Evolutionary conservation across 257 asterid species (phyloP), one percentile per base, ranked within the genome.

Genomic region (Parsonsia alboflavescens): DNA sequence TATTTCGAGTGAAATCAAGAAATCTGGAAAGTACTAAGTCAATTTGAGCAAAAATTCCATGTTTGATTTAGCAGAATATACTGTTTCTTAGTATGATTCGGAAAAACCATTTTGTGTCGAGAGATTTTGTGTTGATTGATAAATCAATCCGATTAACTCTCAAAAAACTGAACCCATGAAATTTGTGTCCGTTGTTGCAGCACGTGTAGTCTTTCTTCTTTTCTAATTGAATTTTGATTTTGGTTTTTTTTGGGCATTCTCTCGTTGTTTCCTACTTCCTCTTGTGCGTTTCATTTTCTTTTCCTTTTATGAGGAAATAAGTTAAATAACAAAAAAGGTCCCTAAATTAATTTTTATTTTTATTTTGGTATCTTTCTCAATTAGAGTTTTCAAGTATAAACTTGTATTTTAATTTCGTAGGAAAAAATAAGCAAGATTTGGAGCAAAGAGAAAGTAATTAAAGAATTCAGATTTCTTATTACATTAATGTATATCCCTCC

Each of bases 121-220:
- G 15, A 22, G 33, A 49, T 36, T 58, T 58, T 73, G 64, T 76
- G 62, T 77, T 71, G 81, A 72, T 56, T 74, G 70, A 81, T 45
- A 84, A 53, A 57, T 49, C 49, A 39, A 19, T 39, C n/a, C 30
- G n/a, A 2, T 77, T 83, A 76, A 54, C 22, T 30, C 26, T 71
- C 70, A 39, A 68, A 19, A 52, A 21, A 17, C 24, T 52, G 58
- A 75, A 65, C 62, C 48, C 73, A 48, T 7, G 78, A 83, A 72
- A 77, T 75, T 71, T 85, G 96, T 88, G 96, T 76, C 58, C 74
- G 71, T 58, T 67, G 78, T 83, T 86, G 89, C 72, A 80, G 88
- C 93, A 88, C 91, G 93, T 89, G 84, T 80, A 39, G 28, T 42
- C 30, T 11, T 22, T 19, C 1, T 5, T 36, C 16, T 33, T 17